Conservation (phyloP, 2,329 filamentous ascomycete genomes). For the Trichoderma arundinaceum region DNA sequence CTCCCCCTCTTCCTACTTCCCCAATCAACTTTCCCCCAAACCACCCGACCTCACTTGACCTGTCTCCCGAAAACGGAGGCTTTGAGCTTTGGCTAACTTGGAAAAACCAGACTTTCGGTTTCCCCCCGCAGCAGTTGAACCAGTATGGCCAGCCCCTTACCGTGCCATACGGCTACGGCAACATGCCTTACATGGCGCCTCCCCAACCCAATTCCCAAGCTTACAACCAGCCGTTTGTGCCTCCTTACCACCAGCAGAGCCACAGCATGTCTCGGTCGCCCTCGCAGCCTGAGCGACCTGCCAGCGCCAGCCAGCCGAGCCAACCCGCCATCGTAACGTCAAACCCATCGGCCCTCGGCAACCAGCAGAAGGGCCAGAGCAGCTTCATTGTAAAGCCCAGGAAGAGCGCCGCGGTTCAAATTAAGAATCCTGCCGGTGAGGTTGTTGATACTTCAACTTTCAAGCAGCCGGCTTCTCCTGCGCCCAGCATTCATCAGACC, state of each 20-base stretch:
- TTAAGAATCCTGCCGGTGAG: constrained; percentile 84
- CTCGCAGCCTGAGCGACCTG: constrained; percentile 73
- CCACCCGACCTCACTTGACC: constrained; percentile 53
- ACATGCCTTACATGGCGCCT: constrained; percentile 57
- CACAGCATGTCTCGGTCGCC: constrained; percentile 81
- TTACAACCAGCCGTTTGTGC: constrained; percentile 55
- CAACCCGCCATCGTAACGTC: constrained; percentile 67
- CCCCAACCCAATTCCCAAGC: constrained; percentile 55
- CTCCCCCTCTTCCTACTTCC: constrained; percentile 19
- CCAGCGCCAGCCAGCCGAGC: constrained; percentile 68
- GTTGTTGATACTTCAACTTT: constrained; percentile 70
- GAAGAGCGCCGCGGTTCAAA: constrained; percentile 78
- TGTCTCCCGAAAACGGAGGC: constrained; percentile 71
- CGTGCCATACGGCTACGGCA: constrained; percentile 52
- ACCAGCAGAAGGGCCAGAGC: constrained; percentile 56
- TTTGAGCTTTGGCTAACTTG: constrained; percentile 77
- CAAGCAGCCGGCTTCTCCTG: constrained; percentile 63
- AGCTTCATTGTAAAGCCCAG: constrained; percentile 59
- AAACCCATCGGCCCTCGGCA: constrained; percentile 66
- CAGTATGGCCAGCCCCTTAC: constrained; percentile 47
- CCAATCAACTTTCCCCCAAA: constrained; percentile 30
- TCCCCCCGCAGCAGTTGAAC: constrained; percentile 52
- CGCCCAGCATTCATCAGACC: constrained; percentile 58
- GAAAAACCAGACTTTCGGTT: constrained; percentile 69
- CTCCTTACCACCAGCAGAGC: constrained; percentile 58